Percentiles rank a stretch among this genome's conserved stretches.
phyloP scores from a whole-genome alignment of 106 monocot genomes.

The Dendrobium officinale region DNA sequence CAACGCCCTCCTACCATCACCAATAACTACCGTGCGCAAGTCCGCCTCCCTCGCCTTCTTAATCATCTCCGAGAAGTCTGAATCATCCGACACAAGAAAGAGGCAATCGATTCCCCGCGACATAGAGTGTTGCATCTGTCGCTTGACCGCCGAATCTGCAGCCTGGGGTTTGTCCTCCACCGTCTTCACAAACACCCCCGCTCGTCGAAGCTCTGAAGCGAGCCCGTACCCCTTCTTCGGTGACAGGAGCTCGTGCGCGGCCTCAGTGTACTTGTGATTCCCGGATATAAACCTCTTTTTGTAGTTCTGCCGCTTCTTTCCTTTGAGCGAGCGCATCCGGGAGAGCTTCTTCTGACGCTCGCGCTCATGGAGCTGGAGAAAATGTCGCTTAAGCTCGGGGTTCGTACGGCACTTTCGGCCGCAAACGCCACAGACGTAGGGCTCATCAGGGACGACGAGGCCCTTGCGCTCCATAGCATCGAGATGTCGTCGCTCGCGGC shows the following conservation, averaged over 20 bases:
- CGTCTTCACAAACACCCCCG: conserved; percentile 73
- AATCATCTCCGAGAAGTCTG: conserved; percentile 74
- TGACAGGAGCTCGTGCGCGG: conserved; percentile 51
- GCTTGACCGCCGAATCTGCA: conserved; percentile 75
- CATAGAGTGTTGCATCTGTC: conserved; percentile 77
- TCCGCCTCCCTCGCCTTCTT: conserved; percentile 55
- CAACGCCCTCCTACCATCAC: conserved; percentile 53
- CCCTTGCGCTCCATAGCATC: conserved; percentile 64
- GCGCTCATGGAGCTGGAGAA: conserved; percentile 81
- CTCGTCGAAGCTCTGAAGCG: conserved; percentile 74
- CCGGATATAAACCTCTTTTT: conserved; percentile 48
- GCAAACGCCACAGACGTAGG: conserved; percentile 78
- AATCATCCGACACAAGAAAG: conserved; percentile 86
- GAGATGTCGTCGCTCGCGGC: conserved; percentile 45
- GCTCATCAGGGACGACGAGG: conserved; percentile 31
- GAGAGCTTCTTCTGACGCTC: conserved; percentile 82
- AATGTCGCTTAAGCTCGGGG: conserved; percentile 75
- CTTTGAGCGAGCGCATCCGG: conserved; percentile 72
- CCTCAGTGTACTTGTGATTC: conserved; percentile 78
- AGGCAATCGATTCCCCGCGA: conserved; percentile 73
- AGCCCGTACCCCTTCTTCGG: conserved; percentile 76
- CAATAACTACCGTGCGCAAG: conserved; percentile 77
- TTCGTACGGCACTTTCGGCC: conserved; percentile 71
- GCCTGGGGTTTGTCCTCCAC: conserved; percentile 93
- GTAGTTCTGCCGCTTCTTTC: conserved; percentile 63